Base-by-base conservation (phyloP, 345 rosid species). In the Angophora floribunda region DNA sequence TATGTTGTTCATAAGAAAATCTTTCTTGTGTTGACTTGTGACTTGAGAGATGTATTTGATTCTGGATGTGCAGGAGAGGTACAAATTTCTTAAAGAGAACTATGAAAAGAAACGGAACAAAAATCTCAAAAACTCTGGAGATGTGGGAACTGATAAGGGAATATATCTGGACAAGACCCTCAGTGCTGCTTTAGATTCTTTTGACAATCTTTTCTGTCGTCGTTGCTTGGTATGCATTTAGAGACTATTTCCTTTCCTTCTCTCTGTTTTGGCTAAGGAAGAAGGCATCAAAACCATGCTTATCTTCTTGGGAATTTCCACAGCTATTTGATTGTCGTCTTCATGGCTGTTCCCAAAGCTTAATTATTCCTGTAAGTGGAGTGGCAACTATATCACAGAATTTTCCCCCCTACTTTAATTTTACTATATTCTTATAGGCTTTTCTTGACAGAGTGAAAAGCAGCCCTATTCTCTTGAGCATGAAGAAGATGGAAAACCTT, bases 271-370 rank as follows among this genome's bases (percentile, higher is more conserved):
- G 47, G n/a, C 41, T 52, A 70, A 63, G 36, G 57, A 88, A 50
- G 85, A 44, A 36, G 49, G 41, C 87, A 41, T 90, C 79, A 78
- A 59, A 78, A 87, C 88, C 89, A 79, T 90, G 70, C 82, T 90
- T 61, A 86, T 90, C 85, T 88, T 28, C 88, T 88, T 88, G 24
- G 87, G n/a, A 87, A 57, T 88, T 87, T 86, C 85, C 91, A 91
- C 97, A 98, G 99, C 92, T 97, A 78, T 98, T 98, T 94, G 99
- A 98, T 91, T 98, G 99, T 90, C 98, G 98, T 90, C 95, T 98
- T 88, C 99, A 98, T 95, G 99, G 99, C 88, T 97, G 99, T 90
- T 97, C 99, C 52, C 99, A 98, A 93, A 91, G 95, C 90, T 82
- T 97, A 91, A 93, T 97, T 79, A 91, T 90, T 91, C 97, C 98